Evolutionary conservation across 495 filamentous ascomycete species (phyloP), one percentile per base, ranked within the genome.

Genomic region (Hyaloscypha finlandica): DNA sequence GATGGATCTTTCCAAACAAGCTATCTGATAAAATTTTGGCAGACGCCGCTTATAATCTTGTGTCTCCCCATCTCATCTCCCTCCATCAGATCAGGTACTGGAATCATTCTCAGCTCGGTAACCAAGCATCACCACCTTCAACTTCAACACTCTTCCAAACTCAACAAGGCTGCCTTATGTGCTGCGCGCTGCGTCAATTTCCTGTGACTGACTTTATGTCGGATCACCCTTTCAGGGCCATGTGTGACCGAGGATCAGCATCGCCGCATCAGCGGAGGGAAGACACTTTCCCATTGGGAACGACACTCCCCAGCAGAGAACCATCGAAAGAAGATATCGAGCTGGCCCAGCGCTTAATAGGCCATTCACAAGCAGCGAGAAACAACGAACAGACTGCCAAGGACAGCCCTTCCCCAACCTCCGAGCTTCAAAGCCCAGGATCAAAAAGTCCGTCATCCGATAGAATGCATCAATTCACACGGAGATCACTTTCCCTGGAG

Each of bases 161-260:
- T 35, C 37, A 61, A 61, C 42, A 64, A 29, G 33, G 14, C 42
- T 57, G 45, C 56, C 35, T 65, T 68, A 70, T 73, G 71, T 68
- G 53, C 68, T 69, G 65, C 64, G 54, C 22, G 55, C 22, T 70
- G 37, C 59, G 54, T 61, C 25, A 59, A 57, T 65, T 56, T 64
- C 63, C 63, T 51, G 65, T 70, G 63, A 70, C 63, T 68, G 71
- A 62, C 68, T 73, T 66, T 53, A 57, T 61, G 71, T 73, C 68
- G 66, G 68, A 70, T 68, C 68, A 70, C 63, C 62, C 31, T 56
- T 65, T 65, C 58, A 48, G 37, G 20, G 37, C 8, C 37, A 73
- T 73, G 71, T 67, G 63, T 65, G 63, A 64, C 33, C 60, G 57
- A 67, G 52, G 42, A 51, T 68, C 65, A 30, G 20, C 61, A 65